Conservation (phyloP, 805 yeast genomes). For the Lipomyces spencermartinsiae region DNA sequence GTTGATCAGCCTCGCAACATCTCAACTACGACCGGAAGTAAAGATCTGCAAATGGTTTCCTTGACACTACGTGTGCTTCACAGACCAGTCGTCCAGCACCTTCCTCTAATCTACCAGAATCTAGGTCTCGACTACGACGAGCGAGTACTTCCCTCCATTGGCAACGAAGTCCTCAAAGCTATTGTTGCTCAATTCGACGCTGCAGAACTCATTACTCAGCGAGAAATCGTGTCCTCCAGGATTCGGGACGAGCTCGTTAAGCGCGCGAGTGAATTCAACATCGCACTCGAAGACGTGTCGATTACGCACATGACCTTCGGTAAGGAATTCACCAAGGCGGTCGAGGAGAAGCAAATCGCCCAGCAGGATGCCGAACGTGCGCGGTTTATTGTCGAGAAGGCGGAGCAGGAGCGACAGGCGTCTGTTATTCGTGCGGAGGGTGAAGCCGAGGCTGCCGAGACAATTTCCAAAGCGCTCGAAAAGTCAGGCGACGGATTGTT, state of each 20-base stretch:
- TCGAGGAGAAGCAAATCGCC: slow-evolving; percentile 98
- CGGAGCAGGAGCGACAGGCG: slow-evolving; percentile 97
- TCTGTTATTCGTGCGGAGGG: slow-evolving; percentile 97
- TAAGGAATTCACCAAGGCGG: slow-evolving; percentile 95
- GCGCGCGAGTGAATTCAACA: slow-evolving; percentile 87
- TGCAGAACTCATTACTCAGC: slow-evolving; percentile 94
- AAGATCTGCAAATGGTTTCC: slow-evolving; percentile 94
- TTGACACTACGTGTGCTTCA: slow-evolving; percentile 91
- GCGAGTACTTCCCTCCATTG: slow-evolving; percentile 89
- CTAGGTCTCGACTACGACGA: slow-evolving; percentile 95
- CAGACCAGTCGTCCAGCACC: slow-evolving; percentile 83
- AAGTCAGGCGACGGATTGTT: slow-evolving; percentile 96
- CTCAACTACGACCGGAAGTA: slow-evolving; percentile 93
- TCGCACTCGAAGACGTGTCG: slow-evolving; percentile 93
- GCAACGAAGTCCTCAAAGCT: slow-evolving; percentile 86
- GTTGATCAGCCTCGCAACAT: slow-evolving; percentile 73
- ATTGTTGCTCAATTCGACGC: slow-evolving; percentile 95
- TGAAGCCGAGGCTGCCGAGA: slow-evolving; percentile 98
- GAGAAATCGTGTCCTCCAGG: slow-evolving; percentile 90
- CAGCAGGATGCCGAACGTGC: slow-evolving; percentile 99
- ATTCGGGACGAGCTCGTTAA: slow-evolving; percentile 83
- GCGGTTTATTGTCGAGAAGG: slow-evolving; percentile 87
- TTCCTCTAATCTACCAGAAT: slow-evolving; percentile 87
- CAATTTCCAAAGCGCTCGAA: slow-evolving; percentile 86
- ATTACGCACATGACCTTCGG: slow-evolving; percentile 98